Base-by-base conservation (phyloP, 495 filamentous ascomycete genomes). In the Clohesyomyces aquaticus region DNA sequence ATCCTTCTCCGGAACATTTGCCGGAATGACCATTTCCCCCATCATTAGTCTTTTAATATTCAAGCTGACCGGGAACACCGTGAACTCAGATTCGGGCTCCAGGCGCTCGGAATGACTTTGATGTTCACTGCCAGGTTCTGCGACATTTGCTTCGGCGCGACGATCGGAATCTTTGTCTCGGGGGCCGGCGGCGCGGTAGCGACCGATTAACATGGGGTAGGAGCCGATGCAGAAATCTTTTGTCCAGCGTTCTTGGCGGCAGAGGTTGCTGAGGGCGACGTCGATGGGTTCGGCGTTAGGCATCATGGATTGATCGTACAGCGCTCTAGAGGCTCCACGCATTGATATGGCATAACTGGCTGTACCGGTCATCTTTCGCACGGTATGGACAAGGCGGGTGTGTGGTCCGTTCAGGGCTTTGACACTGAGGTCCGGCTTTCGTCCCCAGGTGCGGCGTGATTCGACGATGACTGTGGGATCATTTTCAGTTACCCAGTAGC, bases 171-270 rank as follows among this genome's bases (percentile, higher is more conserved):
- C 61, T 53, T 54, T 52, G 54, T 41, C 29, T 26, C 21, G 25
- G 21, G 53, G 46, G 21, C 61, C 54, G n/a, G n/a, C n/a, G n/a
- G n/a, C n/a, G n/a, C n/a, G n/a, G 48, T 43, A 54, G 8, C 53
- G 45, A 2, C 61, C 61, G 19, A 59, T 43, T 4, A 65, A 4
- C 61, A 65, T 65, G 54, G 61, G 61, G 23, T 65, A 65, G 3
- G 54, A n/a, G 11, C 45, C 55, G 27, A 65, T 4, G 35, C 61
- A 65, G 54, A 53, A 59, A 21, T 35, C 14, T 55, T 50, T 23
- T 4, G 28, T 29, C 23, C 28, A 65, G n/a, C 3, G 29, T 10
- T 65, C 54, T 1, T 19, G 11, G 25, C 48, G 26, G 45, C 61
- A 65, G n/a, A 65, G 19, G 1, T 42, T 19, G 16, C 11, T 4